Evolutionary conservation across 352 stramenopile species (phyloP).

Genomic region (Phytophthora capsici): DNA sequence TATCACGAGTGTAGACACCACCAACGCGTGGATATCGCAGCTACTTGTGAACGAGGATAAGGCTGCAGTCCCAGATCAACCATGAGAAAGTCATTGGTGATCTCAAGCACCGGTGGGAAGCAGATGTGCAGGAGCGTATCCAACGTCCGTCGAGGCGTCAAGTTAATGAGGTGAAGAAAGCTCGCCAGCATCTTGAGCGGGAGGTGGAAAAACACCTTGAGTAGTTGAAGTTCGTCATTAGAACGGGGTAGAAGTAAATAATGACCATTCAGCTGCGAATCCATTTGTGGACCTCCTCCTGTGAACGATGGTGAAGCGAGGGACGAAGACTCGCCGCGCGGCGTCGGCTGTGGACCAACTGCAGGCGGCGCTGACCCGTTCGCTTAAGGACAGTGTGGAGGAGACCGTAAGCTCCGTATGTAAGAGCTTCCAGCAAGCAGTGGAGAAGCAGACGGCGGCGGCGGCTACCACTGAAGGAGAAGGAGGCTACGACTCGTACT

Average conservation of each 20-base stretch:
- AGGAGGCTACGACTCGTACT: constrained; percentile 65
- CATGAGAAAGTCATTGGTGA: constrained; percentile 64
- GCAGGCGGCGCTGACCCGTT: constrained; percentile 42
- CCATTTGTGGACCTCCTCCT: not conserved
- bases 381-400: constrained; percentile 53
- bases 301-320: constrained; percentile 34
- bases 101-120: constrained; percentile 61
- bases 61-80: constrained; percentile 53
- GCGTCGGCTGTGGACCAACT: constrained; percentile 37
- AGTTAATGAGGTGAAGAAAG: constrained; percentile 71
- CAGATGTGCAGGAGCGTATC: constrained; percentile 58
- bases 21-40: too few relatives aligned
- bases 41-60: too few relatives aligned
- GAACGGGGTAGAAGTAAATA: not conserved
- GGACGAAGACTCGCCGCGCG: constrained; percentile 22
- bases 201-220: constrained; percentile 71
- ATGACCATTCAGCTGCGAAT: not conserved
- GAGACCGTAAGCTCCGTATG: constrained; percentile 62
- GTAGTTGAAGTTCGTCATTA: too few relatives aligned
- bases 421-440: constrained; percentile 41
- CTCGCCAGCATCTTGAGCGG: constrained; percentile 59
- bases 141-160: constrained; percentile 68
- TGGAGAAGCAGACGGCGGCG: constrained; percentile 14
- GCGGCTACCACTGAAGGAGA: constrained; percentile 7
- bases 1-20: too few relatives aligned